Evolutionary conservation across 768 basidiomycete genomes (phyloP).

Genomic region (Asterophora parasitica): DNA sequence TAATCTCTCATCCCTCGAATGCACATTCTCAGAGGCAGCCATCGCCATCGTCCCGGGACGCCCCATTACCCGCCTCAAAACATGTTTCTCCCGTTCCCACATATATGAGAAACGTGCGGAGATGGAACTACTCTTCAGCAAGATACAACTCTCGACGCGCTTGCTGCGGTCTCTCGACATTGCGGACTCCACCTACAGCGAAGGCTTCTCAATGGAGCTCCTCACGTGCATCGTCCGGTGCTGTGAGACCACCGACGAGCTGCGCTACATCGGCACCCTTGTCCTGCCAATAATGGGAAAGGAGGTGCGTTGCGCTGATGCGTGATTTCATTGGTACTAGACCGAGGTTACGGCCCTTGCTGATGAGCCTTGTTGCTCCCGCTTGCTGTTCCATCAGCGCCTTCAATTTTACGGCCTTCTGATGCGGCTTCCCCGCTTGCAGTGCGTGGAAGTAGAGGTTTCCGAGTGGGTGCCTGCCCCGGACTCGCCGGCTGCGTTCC

Average conservation of each 20-base stretch:
- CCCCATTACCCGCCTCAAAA: conserved; percentile 60
- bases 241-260: conserved; percentile 27
- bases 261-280: conserved; percentile 61
- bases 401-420: conserved; percentile 58
- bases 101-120: conserved; percentile 47
- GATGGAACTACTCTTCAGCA: conserved; percentile 42
- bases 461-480: conserved; percentile 63
- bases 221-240: conserved; percentile 37
- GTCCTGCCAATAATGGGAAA: conserved; percentile 54
- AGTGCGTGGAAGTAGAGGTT: conserved; percentile 59
- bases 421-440: conserved; percentile 45
- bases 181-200: conserved; percentile 55
- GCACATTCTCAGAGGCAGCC: conserved; percentile 65
- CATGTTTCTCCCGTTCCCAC: conserved; percentile 58
- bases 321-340: conserved; percentile 7
- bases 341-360: background rate
- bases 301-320: conserved; percentile 34
- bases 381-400: conserved; percentile 33
- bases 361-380: conserved; percentile 7
- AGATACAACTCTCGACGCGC: conserved; percentile 38
- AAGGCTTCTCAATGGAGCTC: conserved; percentile 49
- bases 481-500: conserved; percentile 44
- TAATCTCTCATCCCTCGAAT: conserved; percentile 51
- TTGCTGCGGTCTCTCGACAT: conserved; percentile 53
- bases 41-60: conserved; percentile 50